Percentiles rank a stretch among this genome's conserved stretches.
These are phyloP conservation scores for Coprinopsis marcescibilis DNA, from an alignment of 768 basidiomycete species.

Conservation along the genomic window DNA sequence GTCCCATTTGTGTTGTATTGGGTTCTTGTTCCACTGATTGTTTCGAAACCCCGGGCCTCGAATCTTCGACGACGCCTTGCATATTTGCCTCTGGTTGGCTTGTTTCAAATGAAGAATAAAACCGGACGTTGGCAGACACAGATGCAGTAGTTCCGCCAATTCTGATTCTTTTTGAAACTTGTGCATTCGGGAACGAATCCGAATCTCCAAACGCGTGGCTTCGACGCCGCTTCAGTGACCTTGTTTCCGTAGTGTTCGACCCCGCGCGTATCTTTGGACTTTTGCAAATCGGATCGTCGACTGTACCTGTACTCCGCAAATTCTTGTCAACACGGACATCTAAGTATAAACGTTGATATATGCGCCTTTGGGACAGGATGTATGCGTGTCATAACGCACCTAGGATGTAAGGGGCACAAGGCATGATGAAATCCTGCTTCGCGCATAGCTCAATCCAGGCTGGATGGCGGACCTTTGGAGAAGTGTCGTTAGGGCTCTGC, in stretches of 20 bases:
- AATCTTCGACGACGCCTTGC: too few relatives aligned
- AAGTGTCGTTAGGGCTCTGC: background rate
- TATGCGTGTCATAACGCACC: background rate
- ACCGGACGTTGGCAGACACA: background rate
- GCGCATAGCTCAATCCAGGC: background rate
- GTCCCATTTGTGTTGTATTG: background rate
- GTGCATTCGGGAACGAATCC: background rate
- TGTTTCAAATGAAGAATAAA: too few relatives aligned
- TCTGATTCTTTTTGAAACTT: background rate
- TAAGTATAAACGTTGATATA: too few relatives aligned
- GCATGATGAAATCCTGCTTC: background rate
- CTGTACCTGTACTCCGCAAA: too few relatives aligned
- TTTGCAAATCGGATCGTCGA: too few relatives aligned
- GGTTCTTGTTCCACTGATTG: too few relatives aligned
- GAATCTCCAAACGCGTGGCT: background rate
- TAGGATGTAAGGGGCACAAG: background rate
- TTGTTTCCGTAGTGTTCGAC: too few relatives aligned
- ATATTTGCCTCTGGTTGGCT: too few relatives aligned
- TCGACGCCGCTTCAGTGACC: background rate
- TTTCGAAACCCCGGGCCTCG: too few relatives aligned
- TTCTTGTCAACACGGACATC: too few relatives aligned
- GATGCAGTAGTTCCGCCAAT: slow-evolving; percentile 3
- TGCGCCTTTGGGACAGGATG: too few relatives aligned
- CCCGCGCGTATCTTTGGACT: too few relatives aligned
- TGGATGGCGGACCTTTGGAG: background rate